Base-by-base conservation (phyloP, 306 rosid species). In the Cicer pinnatifidum region DNA sequence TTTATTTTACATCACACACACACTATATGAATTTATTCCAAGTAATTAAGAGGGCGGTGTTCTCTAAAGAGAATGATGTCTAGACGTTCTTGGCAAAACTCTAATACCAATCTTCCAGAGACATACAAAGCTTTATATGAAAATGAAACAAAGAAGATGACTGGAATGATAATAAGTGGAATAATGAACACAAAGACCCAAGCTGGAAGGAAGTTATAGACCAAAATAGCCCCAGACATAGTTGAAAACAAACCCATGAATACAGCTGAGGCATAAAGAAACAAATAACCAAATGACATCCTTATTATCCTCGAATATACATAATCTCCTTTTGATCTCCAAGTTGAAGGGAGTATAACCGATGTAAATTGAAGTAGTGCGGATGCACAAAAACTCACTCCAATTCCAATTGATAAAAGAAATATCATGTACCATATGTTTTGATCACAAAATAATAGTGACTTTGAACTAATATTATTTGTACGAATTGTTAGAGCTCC, bases 321-420 rank as follows among this genome's bases (percentile, higher is more conserved):
- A 7, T 3, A n/a, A 47, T 61, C 23, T 35, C 10, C 33, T 15
- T 11, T n/a, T 47, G 9, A 1, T 8, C 13, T 33, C 10, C 44
- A 61, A 44, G 20, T 74, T 74, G 71, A 61, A 10, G 51, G 50
- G 10, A 74, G 58, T n/a, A 75, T 40, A 64, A 64, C 37, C 15
- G 80, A 53, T 6, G 37, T 37, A 23, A 11, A 28, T 37, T 53
- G 39, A 10, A 66, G 46, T 38, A 75, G 9, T 0, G 73, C 66
- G 20, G 52, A 2, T 12, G 48, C 50, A 10, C 67, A 66, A 8
- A 20, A 52, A 19, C 61, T 65, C 33, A 53, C 15, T 53, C 67
- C 63, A 11, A 41, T 8, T 10, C 58, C 73, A 28, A 64, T 44
- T 12, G 72, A 75, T 8, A 74, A 6, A 9, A 37, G 4, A 37